Evolutionary conservation across 2,329 filamentous ascomycete species (phyloP).

Genomic region (Fusarium denticulatum): DNA sequence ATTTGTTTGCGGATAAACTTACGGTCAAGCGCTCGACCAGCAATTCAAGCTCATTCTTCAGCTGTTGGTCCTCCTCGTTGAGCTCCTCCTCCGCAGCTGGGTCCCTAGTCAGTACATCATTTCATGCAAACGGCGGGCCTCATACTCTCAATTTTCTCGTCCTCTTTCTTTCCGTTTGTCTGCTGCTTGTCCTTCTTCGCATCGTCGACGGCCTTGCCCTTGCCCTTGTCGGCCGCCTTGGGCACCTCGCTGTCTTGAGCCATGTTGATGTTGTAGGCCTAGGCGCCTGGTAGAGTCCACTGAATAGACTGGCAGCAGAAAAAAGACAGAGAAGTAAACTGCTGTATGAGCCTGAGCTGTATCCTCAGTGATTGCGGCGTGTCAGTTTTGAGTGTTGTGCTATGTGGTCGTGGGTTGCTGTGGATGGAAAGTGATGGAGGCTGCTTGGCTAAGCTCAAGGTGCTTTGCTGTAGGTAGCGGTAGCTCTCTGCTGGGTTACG

Average conservation of each 20-base stretch:
- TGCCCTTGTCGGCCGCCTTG: conserved; percentile 91
- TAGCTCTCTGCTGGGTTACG: conserved; percentile 56
- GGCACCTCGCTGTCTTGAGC: conserved; percentile 91
- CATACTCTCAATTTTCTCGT: conserved; percentile 67
- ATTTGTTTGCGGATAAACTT: conserved; percentile 41
- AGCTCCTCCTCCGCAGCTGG: conserved; percentile 78
- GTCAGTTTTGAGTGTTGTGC: conserved; percentile 29
- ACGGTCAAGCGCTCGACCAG: conserved; percentile 94
- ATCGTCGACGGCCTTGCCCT: conserved; percentile 86
- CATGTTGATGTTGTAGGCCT: conserved; percentile 68
- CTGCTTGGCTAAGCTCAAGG: conserved; percentile 51
- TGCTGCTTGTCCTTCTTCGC: conserved; percentile 75
- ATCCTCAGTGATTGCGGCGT: conserved; percentile 13
- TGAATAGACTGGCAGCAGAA: conserved; percentile 21
- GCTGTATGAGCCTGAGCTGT: conserved; percentile 9
- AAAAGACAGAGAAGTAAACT: conserved; percentile 10
- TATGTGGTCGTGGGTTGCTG: conserved; percentile 40
- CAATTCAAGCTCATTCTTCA: conserved; percentile 98
- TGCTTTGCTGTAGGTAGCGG: conserved; percentile 40
- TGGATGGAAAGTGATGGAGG: conserved; percentile 52
- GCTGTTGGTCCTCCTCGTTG: conserved; percentile 96
- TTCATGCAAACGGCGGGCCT: conserved; percentile 7
- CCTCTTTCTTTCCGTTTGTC: conserved; percentile 81
- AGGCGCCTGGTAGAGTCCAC: conserved; percentile 43
- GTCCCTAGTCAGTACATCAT: conserved; percentile 36